A percentile compares a stretch with the other conserved stretches of the same genome.
phyloP scores from a whole-genome alignment of 1,284 basidiomycete genomes.

The Ustilago lituana region DNA sequence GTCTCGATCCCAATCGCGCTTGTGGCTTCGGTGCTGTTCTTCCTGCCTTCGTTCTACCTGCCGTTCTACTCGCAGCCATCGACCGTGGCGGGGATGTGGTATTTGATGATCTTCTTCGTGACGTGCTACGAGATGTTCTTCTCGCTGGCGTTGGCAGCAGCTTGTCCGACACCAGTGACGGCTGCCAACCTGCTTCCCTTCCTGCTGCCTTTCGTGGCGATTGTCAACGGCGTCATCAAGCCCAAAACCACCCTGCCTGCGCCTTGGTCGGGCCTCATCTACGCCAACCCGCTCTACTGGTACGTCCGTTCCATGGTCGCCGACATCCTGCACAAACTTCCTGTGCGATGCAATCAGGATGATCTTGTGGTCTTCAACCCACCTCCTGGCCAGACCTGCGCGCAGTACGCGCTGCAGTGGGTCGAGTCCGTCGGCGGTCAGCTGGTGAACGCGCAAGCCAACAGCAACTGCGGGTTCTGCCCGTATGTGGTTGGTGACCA shows the following conservation, averaged over 20 bases:
- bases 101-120: slow-evolving; percentile 55
- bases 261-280: slow-evolving; percentile 57
- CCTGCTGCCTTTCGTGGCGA: slow-evolving; percentile 65
- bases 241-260: slow-evolving; percentile 51
- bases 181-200: slow-evolving; percentile 64
- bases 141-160: slow-evolving; percentile 58
- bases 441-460: slow-evolving; percentile 40
- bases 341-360: slow-evolving; percentile 49
- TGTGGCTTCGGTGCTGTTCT: slow-evolving; percentile 61
- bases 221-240: slow-evolving; percentile 67
- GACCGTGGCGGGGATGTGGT: slow-evolving; percentile 58
- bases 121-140: slow-evolving; percentile 59
- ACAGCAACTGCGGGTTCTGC: slow-evolving; percentile 44
- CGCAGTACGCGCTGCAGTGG: slow-evolving; percentile 52
- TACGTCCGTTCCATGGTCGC: slow-evolving; percentile 59
- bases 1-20: slow-evolving; percentile 56
- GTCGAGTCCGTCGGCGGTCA: slow-evolving; percentile 36
- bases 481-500: slow-evolving; percentile 50
- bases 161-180: slow-evolving; percentile 60
- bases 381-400: slow-evolving; percentile 51
- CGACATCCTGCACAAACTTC: slow-evolving; percentile 51
- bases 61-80: slow-evolving; percentile 50
- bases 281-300: slow-evolving; percentile 57
- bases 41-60: slow-evolving; percentile 61
- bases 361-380: slow-evolving; percentile 57